Evolutionary conservation across 305 asterid species (phyloP).

Genomic region (Rubia balearica): DNA sequence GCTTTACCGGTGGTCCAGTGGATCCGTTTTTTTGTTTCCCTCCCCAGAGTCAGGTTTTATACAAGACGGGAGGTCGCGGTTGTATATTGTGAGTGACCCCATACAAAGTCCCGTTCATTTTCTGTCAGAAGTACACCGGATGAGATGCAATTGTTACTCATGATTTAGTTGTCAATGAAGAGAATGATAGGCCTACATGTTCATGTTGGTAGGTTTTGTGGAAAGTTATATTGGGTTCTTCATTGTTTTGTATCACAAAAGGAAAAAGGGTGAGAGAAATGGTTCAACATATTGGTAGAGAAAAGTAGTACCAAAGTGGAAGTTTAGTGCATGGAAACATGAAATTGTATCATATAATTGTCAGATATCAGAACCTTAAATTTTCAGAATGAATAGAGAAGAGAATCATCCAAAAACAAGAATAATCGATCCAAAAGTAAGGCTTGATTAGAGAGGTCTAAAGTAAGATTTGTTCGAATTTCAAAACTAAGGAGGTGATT

Average conservation of each 20-base stretch:
- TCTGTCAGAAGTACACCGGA: too few species aligned
- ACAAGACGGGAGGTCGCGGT: conserved; percentile 37
- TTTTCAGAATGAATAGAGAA: background rate
- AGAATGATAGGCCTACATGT: conserved; percentile 20
- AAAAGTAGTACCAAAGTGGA: background rate
- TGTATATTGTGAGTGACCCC: conserved; percentile 41
- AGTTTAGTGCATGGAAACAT: background rate
- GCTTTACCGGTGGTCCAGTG: conserved; percentile 18
- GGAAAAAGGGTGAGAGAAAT: background rate
- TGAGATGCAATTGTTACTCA: conserved; percentile 27
- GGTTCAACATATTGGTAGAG: conserved; percentile 3
- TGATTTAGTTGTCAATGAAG: conserved; percentile 27
- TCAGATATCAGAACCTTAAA: background rate
- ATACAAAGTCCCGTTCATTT: conserved; percentile 28
- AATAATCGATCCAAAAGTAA: too few species aligned
- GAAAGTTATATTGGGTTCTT: background rate
- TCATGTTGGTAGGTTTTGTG: conserved; percentile 10
- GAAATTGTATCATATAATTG: background rate
- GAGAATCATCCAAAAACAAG: too few species aligned
- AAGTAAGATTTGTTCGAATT: too few species aligned
- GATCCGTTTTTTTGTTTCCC: conserved; percentile 23
- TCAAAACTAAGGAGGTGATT: too few species aligned
- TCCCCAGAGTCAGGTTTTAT: conserved; percentile 25
- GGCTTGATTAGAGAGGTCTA: too few species aligned
- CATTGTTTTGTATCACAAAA: background rate